Evolutionary conservation across 1,284 basidiomycete species (phyloP).

Genomic region (Sphagnurus paluster): DNA sequence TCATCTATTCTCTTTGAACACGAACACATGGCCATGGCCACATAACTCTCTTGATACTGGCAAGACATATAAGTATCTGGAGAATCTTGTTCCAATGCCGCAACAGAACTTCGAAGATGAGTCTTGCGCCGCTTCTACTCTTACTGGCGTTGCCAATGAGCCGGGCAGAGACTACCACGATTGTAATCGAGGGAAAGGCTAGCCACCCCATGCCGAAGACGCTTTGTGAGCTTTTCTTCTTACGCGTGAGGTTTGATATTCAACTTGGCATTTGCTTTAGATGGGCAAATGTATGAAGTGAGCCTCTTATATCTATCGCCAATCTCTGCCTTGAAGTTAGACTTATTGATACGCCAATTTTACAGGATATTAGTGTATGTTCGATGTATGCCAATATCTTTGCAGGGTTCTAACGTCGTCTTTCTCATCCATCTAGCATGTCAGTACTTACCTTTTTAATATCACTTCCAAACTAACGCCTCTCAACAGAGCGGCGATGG

Average conservation of each 20-base stretch:
- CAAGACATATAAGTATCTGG: no score
- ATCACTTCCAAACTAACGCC: conserved; percentile 6
- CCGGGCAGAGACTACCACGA: conserved; percentile 19
- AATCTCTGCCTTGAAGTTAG: background rate
- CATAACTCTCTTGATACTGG: no score
- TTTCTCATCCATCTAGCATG: no score
- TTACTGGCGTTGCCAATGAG: background rate
- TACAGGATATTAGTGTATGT: conserved; percentile 52
- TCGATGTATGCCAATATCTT: background rate
- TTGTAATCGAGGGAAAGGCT: conserved; percentile 41
- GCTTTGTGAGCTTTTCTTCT: conserved; percentile 39
- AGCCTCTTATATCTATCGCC: conserved; percentile 1
- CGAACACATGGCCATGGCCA: no score
- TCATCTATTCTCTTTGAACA: no score
- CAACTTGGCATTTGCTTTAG: conserved; percentile 27
- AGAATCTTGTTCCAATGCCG: no score
- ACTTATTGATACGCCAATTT: background rate
- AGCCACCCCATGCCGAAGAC: conserved; percentile 46
- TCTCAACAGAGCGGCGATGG: conserved; percentile 50
- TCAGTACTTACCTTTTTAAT: conserved; percentile 22
- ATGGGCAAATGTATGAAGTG: conserved; percentile 57
- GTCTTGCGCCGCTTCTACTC: background rate
- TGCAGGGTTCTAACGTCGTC: no score
- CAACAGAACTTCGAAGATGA: background rate
- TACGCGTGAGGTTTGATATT: conserved; percentile 1